Evolutionary conservation across 2,329 filamentous ascomycete species (phyloP).

Genomic region (Tolypocladium nubicola): DNA sequence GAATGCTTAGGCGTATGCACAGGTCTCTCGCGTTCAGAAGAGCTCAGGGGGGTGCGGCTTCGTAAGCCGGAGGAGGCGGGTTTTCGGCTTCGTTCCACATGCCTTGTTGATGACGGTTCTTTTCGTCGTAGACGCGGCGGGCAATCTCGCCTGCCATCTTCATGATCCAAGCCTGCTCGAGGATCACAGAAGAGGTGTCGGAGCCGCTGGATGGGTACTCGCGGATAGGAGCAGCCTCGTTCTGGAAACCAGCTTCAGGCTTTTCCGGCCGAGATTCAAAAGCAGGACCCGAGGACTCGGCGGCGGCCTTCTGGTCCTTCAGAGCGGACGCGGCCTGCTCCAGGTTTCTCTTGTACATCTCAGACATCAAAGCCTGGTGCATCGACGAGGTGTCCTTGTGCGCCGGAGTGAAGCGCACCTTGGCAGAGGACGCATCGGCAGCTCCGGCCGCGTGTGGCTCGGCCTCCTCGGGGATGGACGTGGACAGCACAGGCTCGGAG

Average conservation of each 20-base stretch:
- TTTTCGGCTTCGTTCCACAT: conserved; percentile 42
- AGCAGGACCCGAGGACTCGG: conserved; percentile 4
- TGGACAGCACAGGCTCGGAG: conserved; percentile 48
- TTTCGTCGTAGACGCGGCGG: conserved; percentile 77
- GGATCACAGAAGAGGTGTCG: conserved; percentile 47
- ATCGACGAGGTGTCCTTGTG: conserved; percentile 7
- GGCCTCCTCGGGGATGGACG: conserved; percentile 49
- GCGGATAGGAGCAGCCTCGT: conserved; percentile 17
- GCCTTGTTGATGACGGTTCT: conserved; percentile 34
- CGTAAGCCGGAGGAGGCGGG: conserved; percentile 51
- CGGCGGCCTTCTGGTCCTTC: conserved; percentile 7
- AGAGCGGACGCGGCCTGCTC: conserved; percentile 13
- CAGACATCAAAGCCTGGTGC: conserved; percentile 14
- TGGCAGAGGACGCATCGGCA: conserved; percentile 19
- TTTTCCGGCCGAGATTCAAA: conserved; percentile 10
- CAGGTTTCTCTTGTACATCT: conserved; percentile 10
- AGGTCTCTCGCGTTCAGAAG: conserved; percentile 2
- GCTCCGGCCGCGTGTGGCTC: conserved; percentile 32
- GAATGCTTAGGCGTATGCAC: conserved; percentile 6
- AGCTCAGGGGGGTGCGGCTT: conserved; percentile 33
- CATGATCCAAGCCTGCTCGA: conserved; percentile 78
- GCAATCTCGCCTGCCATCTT: conserved; percentile 94
- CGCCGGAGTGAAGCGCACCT: conserved; percentile 28
- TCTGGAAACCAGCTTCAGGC: conserved; percentile 11
- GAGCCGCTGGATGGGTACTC: conserved; percentile 24